Evolutionary conservation across 805 yeast genomes (phyloP).

Genomic region (Kregervanrija pseudodelftensis): DNA sequence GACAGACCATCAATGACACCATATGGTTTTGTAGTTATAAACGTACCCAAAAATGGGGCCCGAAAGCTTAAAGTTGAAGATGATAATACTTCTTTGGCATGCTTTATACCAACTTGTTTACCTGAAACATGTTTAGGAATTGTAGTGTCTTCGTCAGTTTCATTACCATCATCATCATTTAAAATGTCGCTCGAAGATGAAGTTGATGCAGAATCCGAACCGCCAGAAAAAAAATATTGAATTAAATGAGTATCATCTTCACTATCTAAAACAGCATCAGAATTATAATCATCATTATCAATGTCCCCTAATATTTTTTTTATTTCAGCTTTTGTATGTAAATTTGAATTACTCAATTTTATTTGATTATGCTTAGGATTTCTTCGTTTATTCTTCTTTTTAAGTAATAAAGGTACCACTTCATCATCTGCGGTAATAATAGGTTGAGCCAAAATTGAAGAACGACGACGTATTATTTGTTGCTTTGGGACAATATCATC

Average conservation of each 20-base stretch:
- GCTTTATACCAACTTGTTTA: conserved; percentile 58
- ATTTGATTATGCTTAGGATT: background rate
- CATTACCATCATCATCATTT: conserved; percentile 59
- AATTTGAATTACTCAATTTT: background rate
- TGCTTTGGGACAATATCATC: conserved; percentile 15
- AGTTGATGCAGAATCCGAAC: conserved; percentile 14
- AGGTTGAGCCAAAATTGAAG: conserved; percentile 46
- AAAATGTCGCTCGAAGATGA: conserved; percentile 17
- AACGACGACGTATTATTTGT: conserved; percentile 11
- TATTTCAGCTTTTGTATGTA: conserved; percentile 22
- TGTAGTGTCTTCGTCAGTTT: conserved; percentile 88
- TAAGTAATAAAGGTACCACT: conserved; percentile 1
- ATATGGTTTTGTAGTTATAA: conserved; percentile 79
- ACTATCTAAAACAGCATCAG: conserved; percentile 10
- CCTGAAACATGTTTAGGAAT: conserved; percentile 64
- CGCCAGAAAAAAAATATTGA: conserved; percentile 58
- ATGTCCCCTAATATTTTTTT: conserved; percentile 11
- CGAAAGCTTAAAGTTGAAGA: conserved; percentile 77
- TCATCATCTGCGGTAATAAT: conserved; percentile 20
- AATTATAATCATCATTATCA: conserved; percentile 3
- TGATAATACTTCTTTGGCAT: conserved; percentile 90
- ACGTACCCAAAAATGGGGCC: conserved; percentile 89
- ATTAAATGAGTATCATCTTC: conserved; percentile 58
- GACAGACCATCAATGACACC: conserved; percentile 93
- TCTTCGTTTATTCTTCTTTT: conserved; percentile 3